Evolutionary conservation across 805 yeast species (phyloP).

Genomic region (Torulaspora indica): DNA sequence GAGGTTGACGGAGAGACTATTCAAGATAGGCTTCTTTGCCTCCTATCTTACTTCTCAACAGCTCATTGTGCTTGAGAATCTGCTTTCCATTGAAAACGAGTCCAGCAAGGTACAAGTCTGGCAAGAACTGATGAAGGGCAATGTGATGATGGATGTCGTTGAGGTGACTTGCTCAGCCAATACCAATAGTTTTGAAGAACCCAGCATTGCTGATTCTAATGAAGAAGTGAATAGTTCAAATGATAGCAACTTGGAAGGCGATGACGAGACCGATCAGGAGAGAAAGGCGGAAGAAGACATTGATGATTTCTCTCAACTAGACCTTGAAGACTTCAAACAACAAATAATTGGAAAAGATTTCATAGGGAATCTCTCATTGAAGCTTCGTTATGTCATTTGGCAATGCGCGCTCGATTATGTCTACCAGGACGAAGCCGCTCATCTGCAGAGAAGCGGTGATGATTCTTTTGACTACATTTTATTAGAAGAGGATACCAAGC

Average conservation of each 20-base stretch:
- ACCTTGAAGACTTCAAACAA: slow-evolving; percentile 38
- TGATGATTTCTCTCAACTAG: slow-evolving; percentile 39
- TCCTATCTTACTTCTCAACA: slow-evolving; percentile 54
- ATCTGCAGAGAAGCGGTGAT: slow-evolving; percentile 22
- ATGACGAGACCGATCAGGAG: slow-evolving; percentile 7
- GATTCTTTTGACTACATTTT: slow-evolving; percentile 15
- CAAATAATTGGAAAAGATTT: slow-evolving; percentile 44
- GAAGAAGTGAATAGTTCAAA: slow-evolving; percentile 3
- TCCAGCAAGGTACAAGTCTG: slow-evolving; percentile 37
- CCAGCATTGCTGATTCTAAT: not conserved
- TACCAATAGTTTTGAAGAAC: not conserved
- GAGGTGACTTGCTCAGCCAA: slow-evolving; percentile 18
- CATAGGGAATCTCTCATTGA: slow-evolving; percentile 55
- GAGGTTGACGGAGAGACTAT: slow-evolving; percentile 36
- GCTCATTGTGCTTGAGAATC: slow-evolving; percentile 44
- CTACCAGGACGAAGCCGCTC: slow-evolving; percentile 30
- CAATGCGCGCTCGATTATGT: slow-evolving; percentile 46
- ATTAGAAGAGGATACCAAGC: slow-evolving; percentile 13
- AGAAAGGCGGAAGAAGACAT: not conserved
- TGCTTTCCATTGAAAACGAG: slow-evolving; percentile 38
- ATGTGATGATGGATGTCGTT: slow-evolving; percentile 28
- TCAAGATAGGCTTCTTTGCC: slow-evolving; percentile 41
- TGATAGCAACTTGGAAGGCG: not conserved
- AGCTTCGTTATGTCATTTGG: slow-evolving; percentile 63
- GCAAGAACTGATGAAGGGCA: slow-evolving; percentile 42